Conservation (phyloP, 2,329 filamentous ascomycete genomes). For the Fusarium aywerte region DNA sequence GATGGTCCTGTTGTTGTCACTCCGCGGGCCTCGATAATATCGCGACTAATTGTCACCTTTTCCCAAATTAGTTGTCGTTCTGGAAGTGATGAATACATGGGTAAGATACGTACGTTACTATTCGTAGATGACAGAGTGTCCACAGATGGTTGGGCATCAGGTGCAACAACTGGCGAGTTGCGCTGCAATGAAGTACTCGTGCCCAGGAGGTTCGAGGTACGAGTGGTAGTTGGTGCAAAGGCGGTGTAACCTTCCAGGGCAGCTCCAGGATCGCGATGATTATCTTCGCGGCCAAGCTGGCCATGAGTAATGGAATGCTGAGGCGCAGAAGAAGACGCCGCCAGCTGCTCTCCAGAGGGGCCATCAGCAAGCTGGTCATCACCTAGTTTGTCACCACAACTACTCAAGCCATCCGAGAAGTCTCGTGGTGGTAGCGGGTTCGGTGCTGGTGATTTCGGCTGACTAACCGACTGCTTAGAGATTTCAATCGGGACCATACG, state of each 20-base stretch:
- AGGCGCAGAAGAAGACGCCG: background rate
- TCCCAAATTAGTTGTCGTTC: conserved; percentile 37
- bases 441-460: conserved; percentile 31
- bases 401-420: conserved; percentile 9
- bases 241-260: conserved; percentile 14
- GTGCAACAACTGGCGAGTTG: background rate
- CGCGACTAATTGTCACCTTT: conserved; percentile 38
- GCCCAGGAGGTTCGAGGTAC: conserved; percentile 9
- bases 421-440: conserved; percentile 25
- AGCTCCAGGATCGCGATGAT: conserved; percentile 37
- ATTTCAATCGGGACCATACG: conserved; percentile 50
- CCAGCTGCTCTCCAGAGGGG: conserved; percentile 12
- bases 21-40: conserved; percentile 5
- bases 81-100: background rate
- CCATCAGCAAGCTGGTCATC: background rate
- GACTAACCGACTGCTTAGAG: conserved; percentile 34
- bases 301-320: conserved; percentile 20
- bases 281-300: conserved; percentile 9
- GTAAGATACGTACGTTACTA: conserved; percentile 34
- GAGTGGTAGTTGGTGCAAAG: conserved; percentile 11
- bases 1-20: conserved; percentile 2
- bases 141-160: conserved; percentile 9
- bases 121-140: conserved; percentile 3
- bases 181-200: background rate
- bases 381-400: conserved; percentile 5